Base-by-base conservation (phyloP, 768 basidiomycete species). In the Panellus pusillus region DNA sequence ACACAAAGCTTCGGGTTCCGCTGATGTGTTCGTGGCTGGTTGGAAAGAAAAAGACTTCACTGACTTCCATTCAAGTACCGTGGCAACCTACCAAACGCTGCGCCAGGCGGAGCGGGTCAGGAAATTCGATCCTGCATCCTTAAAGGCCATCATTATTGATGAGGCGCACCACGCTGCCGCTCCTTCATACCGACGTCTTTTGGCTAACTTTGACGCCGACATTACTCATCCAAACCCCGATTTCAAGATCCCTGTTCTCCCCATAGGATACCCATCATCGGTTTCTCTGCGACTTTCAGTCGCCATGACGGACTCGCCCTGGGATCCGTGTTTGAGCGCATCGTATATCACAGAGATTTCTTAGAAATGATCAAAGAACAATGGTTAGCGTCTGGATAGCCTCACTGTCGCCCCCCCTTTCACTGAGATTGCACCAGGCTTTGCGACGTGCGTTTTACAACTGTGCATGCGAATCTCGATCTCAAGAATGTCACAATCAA, bases 101-200 rank as follows among this genome's bases (percentile, higher is more conserved):
- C 74, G 84, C 31, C 85, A 80, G 51, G 68, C 76, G 5, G 71
- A 79, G 9, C 79, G 91, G 17, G 65, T 93, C 50, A 74, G 74
- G 6, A 96, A 95, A 66, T 96, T 95, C 66, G 75, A 86, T 63
- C 86, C 88, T 3, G 63, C 68, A 9, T 63, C 57, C 42, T 69
- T 91, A 57, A 92, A 88, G 63, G 88, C 87, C 14, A 75, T 97
- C 54, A 84, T 96, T 41, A 76, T 97, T 3, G 94, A 97, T 63
- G 94, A 97, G 70, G 95, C 95, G 0, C 96, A 98, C 66, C 96
- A 98, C 69, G 90, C 95, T 27, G 94, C 91, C 36, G 91, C 95
- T 9, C 86, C 87, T 28, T 93, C 94, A 84, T 96, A 96, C 68
- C 85, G 91, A 28, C 82, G 81, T 24, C 80, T 98, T 53, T 72